phyloP scores from a whole-genome alignment of 441 rosid genomes.

The Gossypium lobatum region DNA sequence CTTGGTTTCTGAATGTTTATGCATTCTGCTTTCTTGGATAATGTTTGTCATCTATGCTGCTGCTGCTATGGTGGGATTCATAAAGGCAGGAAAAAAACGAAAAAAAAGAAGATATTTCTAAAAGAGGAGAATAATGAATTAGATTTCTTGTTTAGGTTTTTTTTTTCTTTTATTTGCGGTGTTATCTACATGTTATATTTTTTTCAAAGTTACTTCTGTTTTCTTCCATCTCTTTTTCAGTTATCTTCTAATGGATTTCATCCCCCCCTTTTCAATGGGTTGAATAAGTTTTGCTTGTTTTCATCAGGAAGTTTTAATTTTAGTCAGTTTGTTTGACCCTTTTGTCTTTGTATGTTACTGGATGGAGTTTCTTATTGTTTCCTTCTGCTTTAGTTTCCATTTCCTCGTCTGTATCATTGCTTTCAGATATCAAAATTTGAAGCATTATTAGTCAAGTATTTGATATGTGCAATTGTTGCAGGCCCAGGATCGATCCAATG shows the following conservation, averaged over 20 bases:
- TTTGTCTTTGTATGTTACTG: background rate
- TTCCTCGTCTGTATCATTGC: background rate
- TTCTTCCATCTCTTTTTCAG: background rate
- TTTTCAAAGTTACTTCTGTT: background rate
- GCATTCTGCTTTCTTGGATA: background rate
- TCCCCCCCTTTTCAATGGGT: background rate
- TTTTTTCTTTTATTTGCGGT: background rate
- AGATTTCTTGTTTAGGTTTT: background rate
- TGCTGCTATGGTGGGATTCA: background rate
- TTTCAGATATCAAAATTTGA: background rate
- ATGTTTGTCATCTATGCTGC: background rate
- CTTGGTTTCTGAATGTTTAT: background rate
- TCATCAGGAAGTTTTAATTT: background rate
- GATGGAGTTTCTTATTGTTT: background rate
- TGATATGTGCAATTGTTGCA: slow-evolving; percentile 16
- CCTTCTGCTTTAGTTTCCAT: background rate
- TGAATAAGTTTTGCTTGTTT: background rate
- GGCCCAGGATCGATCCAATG: slow-evolving; percentile 65
- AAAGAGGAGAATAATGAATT: background rate
- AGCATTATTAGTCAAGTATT: slow-evolving; percentile 6
- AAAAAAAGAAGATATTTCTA: background rate
- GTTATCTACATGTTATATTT: background rate
- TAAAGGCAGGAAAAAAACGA: background rate
- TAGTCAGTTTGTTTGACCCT: background rate
- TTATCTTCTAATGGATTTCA: background rate